Base-by-base conservation (phyloP, 495 filamentous ascomycete genomes). In the Penicillium cosmopolitanum region DNA sequence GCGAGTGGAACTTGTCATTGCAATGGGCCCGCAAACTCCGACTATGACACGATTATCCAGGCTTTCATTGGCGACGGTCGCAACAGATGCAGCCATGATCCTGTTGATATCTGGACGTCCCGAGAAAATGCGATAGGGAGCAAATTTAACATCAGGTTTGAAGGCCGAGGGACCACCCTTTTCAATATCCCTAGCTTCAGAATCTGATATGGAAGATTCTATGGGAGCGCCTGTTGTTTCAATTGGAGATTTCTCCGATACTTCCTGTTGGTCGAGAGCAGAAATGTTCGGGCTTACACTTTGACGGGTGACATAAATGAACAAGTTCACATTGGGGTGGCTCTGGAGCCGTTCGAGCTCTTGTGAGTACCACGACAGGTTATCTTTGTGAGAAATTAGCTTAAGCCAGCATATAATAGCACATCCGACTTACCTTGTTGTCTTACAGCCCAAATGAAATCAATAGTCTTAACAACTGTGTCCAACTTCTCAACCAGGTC, bases 381-480 rank as follows among this genome's bases (percentile, higher is more conserved):
- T 31, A 3, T 43, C 55, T 57, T 48, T 35, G 4, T 1, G 43
- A 10, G 36, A 16, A 11, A 31, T 56, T 48, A 56, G 54, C 19
- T 10, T 33, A 5, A 47, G 28, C 0, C 1, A 44, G 2, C 16
- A 28, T 23, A 18, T 10, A 31, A n/a, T 36, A 15, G 34, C 18
- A 8, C 9, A 6, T 56, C 12, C 19, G n/a, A 33, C 55, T 8
- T 51, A 57, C 55, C 55, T 11, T 21, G 33, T 11, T 51, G 8
- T 44, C 23, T 38, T 9, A 61, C 58, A 8, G 53, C 34, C 58
- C 58, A 61, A 15, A 61, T 50, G 33, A 61, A 61, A 19, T 61
- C 58, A 51, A 61, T 51, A 13, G 28, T 40, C 52, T 56, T 61
- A 4, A 57, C 33, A n/a, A 21, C n/a, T 11, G 25, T 51, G 2